phyloP scores from a whole-genome alignment of 768 basidiomycete species.

The Butyriboletus loyo region DNA sequence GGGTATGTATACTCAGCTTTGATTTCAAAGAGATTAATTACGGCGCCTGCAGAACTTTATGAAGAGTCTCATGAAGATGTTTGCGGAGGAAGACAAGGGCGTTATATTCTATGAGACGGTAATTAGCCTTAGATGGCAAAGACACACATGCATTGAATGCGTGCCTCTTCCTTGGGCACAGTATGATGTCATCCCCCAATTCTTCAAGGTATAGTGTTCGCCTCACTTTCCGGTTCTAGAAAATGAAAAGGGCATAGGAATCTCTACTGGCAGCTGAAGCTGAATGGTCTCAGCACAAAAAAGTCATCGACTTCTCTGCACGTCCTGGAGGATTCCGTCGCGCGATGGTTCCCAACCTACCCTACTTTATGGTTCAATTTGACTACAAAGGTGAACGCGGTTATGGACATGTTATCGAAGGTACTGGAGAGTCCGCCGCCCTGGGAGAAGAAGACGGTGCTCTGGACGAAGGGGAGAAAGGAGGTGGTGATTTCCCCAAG shows the following conservation, averaged over 20 bases:
- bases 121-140: slow-evolving; percentile 79
- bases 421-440: slow-evolving; percentile 61
- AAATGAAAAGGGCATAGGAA: slow-evolving; percentile 52
- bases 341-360: slow-evolving; percentile 93
- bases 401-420: slow-evolving; percentile 98
- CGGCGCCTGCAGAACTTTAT: slow-evolving; percentile 53
- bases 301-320: slow-evolving; percentile 89
- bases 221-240: not conserved
- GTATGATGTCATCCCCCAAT: slow-evolving; percentile 85
- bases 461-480: slow-evolving; percentile 83
- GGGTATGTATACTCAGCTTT: slow-evolving; percentile 46
- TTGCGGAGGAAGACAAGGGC: slow-evolving; percentile 87
- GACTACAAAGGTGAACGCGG: slow-evolving; percentile 98
- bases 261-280: slow-evolving; percentile 89
- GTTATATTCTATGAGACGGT: slow-evolving; percentile 96
- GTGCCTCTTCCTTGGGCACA: slow-evolving; percentile 88
- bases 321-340: slow-evolving; percentile 92
- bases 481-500: slow-evolving; percentile 89
- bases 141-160: slow-evolving; percentile 91
- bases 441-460: slow-evolving; percentile 62
- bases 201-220: slow-evolving; percentile 68
- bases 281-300: slow-evolving; percentile 99
- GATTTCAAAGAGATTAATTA: not conserved
- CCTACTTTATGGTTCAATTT: slow-evolving; percentile 99
- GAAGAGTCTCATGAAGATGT: slow-evolving; percentile 97